Evolutionary conservation across 768 basidiomycete genomes (phyloP).

Genomic region (Lentinula sp.): DNA sequence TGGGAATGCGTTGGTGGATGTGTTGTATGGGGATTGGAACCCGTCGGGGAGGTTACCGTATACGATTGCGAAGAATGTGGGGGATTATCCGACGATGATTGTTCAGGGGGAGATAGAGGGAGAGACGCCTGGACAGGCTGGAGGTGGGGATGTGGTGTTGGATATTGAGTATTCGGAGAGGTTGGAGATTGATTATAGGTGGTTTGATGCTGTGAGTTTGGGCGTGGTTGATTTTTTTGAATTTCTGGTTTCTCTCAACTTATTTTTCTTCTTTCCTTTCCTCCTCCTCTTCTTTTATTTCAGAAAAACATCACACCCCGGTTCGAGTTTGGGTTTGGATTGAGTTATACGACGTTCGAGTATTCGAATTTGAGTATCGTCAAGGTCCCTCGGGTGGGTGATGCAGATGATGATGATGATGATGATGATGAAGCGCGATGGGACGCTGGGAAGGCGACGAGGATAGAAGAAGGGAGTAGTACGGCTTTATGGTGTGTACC

Average conservation of each 20-base stretch:
- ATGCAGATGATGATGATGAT: constrained; percentile 21
- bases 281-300: too few relatives aligned
- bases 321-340: constrained; percentile 86
- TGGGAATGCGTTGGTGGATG: constrained; percentile 65
- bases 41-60: constrained; percentile 68
- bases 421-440: constrained; percentile 40
- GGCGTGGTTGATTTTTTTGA: constrained; percentile 2
- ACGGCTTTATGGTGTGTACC: constrained; percentile 49
- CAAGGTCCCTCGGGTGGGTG: constrained; percentile 22
- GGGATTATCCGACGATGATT: constrained; percentile 55
- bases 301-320: constrained; percentile 66
- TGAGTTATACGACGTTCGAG: constrained; percentile 79
- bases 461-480: constrained; percentile 51
- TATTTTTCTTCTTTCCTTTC: neutral
- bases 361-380: constrained; percentile 55
- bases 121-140: neutral
- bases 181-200: constrained; percentile 66
- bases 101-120: constrained; percentile 26
- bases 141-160: constrained; percentile 25
- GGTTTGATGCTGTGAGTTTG: constrained; percentile 57
- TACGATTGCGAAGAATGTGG: constrained; percentile 57
- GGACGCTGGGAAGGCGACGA: constrained; percentile 52
- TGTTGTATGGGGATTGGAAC: constrained; percentile 65
- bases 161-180: constrained; percentile 55
- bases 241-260: constrained; percentile 9